Conservation (phyloP, 768 basidiomycete genomes). For the Austroboletus eburneus region DNA sequence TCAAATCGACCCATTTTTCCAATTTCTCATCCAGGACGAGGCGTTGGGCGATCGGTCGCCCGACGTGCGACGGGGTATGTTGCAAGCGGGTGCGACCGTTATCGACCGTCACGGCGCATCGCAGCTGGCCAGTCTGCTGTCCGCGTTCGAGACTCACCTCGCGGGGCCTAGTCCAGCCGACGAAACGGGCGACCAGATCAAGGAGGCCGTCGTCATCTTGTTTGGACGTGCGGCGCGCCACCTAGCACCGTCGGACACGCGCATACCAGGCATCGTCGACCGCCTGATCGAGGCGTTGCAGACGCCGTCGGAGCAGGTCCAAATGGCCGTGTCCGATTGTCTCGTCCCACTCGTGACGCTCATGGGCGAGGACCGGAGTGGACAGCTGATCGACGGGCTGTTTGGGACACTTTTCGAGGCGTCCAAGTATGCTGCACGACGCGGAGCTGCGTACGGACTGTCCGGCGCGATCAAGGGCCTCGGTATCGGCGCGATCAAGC, state of each 20-base stretch:
- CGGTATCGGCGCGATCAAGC: conserved; percentile 81
- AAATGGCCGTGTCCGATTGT: conserved; percentile 95
- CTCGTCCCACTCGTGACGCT: conserved; percentile 78
- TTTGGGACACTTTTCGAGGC: conserved; percentile 73
- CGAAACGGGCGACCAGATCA: conserved; percentile 81
- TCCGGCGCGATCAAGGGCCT: conserved; percentile 92
- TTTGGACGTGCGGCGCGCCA: conserved; percentile 92
- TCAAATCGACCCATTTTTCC: conserved; percentile 69
- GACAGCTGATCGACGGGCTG: conserved; percentile 67
- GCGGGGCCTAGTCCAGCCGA: conserved; percentile 48
- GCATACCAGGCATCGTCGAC: conserved; percentile 79
- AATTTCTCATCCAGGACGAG: conserved; percentile 79
- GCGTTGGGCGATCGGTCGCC: conserved; percentile 82
- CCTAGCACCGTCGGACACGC: conserved; percentile 68
- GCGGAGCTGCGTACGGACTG: conserved; percentile 96
- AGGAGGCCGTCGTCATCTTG: conserved; percentile 92
- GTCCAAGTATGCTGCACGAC: conserved; percentile 85
- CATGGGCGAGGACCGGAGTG: conserved; percentile 44
- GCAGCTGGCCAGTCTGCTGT: conserved; percentile 69
- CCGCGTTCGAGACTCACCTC: conserved; percentile 78
- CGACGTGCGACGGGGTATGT: conserved; percentile 83
- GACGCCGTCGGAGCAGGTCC: conserved; percentile 94
- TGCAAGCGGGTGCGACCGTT: conserved; percentile 75
- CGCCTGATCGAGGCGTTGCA: conserved; percentile 84
- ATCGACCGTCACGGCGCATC: conserved; percentile 80